Evolutionary conservation across 2,329 filamentous ascomycete genomes (phyloP).

Genomic region (Acephala macrosclerotiorum): DNA sequence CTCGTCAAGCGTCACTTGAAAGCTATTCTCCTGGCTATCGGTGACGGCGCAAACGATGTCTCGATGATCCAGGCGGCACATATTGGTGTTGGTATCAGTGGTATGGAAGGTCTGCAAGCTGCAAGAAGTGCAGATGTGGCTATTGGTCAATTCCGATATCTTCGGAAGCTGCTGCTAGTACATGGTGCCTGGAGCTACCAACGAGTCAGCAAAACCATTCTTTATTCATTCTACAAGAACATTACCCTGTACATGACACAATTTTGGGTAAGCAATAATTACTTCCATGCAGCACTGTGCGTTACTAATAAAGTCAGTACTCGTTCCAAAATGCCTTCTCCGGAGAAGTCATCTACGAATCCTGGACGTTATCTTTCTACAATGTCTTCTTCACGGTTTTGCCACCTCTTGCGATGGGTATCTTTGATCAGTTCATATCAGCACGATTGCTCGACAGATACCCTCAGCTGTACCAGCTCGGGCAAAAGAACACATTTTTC

Average conservation of each 20-base stretch:
- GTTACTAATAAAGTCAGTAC: conserved; percentile 63
- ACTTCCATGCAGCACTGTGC: not conserved
- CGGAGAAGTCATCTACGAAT: conserved; percentile 97
- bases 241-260: conserved; percentile 99
- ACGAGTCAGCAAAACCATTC: conserved; percentile 92
- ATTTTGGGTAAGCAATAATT: conserved; percentile 78
- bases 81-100: conserved; percentile 96
- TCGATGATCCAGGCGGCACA: conserved; percentile 99
- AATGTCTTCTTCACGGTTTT: conserved; percentile 98
- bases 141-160: conserved; percentile 93
- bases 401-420: conserved; percentile 91
- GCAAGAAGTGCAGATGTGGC: conserved; percentile 94
- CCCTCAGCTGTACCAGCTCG: conserved; percentile 92
- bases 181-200: conserved; percentile 99
- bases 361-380: conserved; percentile 99
- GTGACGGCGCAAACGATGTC: conserved; percentile 98
- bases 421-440: conserved; percentile 97
- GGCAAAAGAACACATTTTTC: conserved; percentile 94
- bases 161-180: conserved; percentile 92
- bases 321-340: conserved; percentile 99
- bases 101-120: conserved; percentile 95
- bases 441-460: conserved; percentile 93
- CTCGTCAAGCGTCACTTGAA: conserved; percentile 92
- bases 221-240: conserved; percentile 99
- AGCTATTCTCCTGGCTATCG: conserved; percentile 91